Conservation (phyloP, 2,329 filamentous ascomycete species). For the Fusarium sterilihyphosum region DNA sequence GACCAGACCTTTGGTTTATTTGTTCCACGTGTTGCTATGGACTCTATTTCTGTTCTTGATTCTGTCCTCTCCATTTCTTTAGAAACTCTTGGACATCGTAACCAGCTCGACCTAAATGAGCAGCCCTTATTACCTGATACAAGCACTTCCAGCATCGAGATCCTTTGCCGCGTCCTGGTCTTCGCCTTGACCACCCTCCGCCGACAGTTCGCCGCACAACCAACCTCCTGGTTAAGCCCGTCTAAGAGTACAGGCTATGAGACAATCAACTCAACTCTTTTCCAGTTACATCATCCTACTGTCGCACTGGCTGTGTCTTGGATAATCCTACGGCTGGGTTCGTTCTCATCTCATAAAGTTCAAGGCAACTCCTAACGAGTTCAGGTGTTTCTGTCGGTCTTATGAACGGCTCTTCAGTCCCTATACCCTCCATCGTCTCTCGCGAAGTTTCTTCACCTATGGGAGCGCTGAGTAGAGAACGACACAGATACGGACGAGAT, state of each 20-base stretch:
- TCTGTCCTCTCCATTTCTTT: constrained; percentile 41
- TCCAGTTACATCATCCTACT: constrained; percentile 29
- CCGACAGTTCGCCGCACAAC: constrained; percentile 26
- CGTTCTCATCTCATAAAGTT: neutral
- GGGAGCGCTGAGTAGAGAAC: constrained; percentile 24
- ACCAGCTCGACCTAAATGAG: constrained; percentile 13
- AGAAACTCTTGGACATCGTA: constrained; percentile 25
- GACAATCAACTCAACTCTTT: constrained; percentile 14
- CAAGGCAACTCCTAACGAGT: neutral
- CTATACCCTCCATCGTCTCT: constrained; percentile 39
- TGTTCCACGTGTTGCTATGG: constrained; percentile 45
- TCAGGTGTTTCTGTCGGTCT: constrained; percentile 45
- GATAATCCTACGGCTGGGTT: constrained; percentile 44
- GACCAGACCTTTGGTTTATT: constrained; percentile 53
- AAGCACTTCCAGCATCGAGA: constrained; percentile 7
- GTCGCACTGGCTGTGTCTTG: constrained; percentile 33
- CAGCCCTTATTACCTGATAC: constrained; percentile 5
- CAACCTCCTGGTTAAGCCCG: constrained; percentile 35
- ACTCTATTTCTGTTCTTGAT: constrained; percentile 39
- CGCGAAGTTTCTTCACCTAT: constrained; percentile 31
- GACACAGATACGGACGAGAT: constrained; percentile 38
- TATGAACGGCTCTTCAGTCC: constrained; percentile 40
- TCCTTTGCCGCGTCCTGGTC: constrained; percentile 11
- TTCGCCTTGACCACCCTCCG: constrained; percentile 25
- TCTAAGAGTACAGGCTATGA: constrained; percentile 25